Percentiles rank a stretch among this genome's conserved stretches.
phyloP scores from a whole-genome alignment of 306 rosid genomes.

The Trifolium dubium region DNA sequence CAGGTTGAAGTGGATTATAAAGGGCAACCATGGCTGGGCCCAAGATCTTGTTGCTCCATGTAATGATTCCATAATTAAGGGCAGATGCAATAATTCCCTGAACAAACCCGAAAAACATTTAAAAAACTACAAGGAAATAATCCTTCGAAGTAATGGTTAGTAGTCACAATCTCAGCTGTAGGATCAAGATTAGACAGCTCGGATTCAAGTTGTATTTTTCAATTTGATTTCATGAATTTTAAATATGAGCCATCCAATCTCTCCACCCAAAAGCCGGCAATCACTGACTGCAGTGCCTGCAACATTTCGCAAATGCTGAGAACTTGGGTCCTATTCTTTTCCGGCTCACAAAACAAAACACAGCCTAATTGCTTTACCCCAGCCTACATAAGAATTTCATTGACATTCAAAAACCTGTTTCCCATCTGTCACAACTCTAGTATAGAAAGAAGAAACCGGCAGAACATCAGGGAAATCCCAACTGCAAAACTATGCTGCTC shows the following conservation, averaged over 20 bases:
- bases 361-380: not conserved
- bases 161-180: constrained; percentile 1
- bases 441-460: not conserved
- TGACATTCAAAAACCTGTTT: not conserved
- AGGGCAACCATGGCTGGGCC: constrained; percentile 98
- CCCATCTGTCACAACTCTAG: not conserved
- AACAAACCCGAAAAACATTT: constrained; percentile 33
- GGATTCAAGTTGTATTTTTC: not conserved
- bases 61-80: constrained; percentile 86
- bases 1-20: constrained; percentile 97
- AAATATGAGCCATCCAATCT: constrained; percentile 15
- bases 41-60: constrained; percentile 93
- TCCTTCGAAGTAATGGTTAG: constrained; percentile 23
- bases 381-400: not conserved
- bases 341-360: constrained; percentile 17
- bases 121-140: constrained; percentile 19
- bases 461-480: not conserved
- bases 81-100: constrained; percentile 95
- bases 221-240: not conserved
- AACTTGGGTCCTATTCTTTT: constrained; percentile 8
- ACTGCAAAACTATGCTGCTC: not conserved
- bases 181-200: not conserved
- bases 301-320: not conserved
- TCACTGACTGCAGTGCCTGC: not conserved
- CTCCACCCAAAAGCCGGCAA: not conserved